Conservation (phyloP, 768 basidiomycete species). For the Mycena maculata region DNA sequence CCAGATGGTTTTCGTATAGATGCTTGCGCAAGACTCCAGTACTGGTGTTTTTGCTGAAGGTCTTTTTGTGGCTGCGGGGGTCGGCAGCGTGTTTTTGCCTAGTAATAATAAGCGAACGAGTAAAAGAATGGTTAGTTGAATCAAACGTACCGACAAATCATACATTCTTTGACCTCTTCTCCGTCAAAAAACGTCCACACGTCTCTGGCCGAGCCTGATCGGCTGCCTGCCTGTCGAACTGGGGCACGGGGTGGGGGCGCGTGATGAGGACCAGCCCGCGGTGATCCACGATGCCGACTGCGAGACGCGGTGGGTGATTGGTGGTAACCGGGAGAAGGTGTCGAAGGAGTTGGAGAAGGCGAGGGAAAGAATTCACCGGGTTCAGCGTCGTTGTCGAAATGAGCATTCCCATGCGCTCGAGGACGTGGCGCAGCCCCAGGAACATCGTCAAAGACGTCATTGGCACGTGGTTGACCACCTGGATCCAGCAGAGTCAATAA, state of each 20-base stretch:
- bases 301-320: background rate
- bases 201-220: background rate
- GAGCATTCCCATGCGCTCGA: background rate
- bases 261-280: constrained; percentile 19
- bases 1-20: constrained; percentile 33
- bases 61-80: background rate
- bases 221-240: background rate
- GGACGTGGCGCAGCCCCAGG: background rate
- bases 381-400: background rate
- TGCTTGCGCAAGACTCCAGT: constrained; percentile 31
- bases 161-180: background rate
- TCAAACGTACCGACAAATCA: constrained; percentile 17
- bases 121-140: background rate
- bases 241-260: background rate
- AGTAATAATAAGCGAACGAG: background rate
- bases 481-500: background rate
- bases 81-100: constrained; percentile 4
- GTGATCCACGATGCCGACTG: constrained; percentile 9
- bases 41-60: constrained; percentile 20
- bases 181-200: constrained; percentile 21
- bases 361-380: constrained; percentile 6
- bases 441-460: background rate
- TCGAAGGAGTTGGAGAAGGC: too few species aligned
- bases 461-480: background rate
- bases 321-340: background rate